Evolutionary conservation across 2,329 filamentous ascomycete species (phyloP).

Genomic region (Biscogniauxia sp.): DNA sequence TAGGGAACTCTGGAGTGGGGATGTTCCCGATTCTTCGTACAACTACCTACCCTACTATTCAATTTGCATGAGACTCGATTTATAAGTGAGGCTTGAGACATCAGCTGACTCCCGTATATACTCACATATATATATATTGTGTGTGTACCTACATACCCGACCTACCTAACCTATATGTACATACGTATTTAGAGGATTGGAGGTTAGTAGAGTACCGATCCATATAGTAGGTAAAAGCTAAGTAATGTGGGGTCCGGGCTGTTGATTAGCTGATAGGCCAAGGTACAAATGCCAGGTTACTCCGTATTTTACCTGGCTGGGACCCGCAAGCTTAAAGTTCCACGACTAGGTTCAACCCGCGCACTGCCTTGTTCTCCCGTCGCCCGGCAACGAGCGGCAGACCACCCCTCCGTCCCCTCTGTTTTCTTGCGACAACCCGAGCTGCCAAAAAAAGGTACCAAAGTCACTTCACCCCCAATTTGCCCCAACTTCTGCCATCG

Average conservation of each 20-base stretch:
- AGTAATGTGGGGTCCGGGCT: conserved; percentile 1
- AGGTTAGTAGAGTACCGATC: neutral
- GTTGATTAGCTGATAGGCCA: conserved; percentile 4
- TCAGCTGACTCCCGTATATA: neutral
- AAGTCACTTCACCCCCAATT: conserved; percentile 1
- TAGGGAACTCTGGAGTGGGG: neutral
- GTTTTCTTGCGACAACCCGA: conserved; percentile 20
- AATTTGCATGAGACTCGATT: neutral
- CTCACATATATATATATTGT: too few relatives aligned
- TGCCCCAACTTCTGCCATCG: conserved; percentile 11
- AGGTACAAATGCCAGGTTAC: conserved; percentile 1
- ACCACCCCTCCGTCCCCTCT: conserved; percentile 23
- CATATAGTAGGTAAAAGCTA: neutral
- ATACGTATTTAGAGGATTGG: too few relatives aligned
- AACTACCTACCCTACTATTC: neutral
- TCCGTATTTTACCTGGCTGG: neutral
- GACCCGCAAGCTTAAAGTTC: neutral
- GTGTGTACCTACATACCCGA: too few relatives aligned
- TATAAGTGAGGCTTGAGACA: neutral
- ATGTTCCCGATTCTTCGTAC: neutral
- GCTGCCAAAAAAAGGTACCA: conserved; percentile 8
- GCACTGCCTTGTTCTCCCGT: conserved; percentile 8
- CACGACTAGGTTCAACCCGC: neutral
- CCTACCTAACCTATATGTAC: too few relatives aligned
- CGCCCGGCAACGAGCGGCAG: conserved; percentile 26